Percentiles rank a stretch among this genome's conserved stretches.
Evolutionary conservation across 805 yeast species (phyloP).

Genomic region (Candida mattraensis): DNA sequence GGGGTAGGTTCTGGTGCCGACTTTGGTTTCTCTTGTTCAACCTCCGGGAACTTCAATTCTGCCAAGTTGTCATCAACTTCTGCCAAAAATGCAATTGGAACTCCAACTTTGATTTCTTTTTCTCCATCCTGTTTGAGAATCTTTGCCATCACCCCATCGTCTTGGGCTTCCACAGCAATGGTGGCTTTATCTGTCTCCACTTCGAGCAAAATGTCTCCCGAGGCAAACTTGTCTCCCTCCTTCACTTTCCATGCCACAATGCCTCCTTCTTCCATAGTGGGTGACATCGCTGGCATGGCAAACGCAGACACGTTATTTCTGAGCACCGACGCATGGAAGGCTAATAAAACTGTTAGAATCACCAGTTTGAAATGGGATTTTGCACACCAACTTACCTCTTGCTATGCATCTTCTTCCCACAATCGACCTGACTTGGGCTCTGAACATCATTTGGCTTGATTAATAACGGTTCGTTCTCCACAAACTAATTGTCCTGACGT

Average conservation of each 20-base stretch:
- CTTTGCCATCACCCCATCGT: constrained; percentile 87
- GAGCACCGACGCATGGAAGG: constrained; percentile 33
- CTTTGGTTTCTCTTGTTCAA: constrained; percentile 30
- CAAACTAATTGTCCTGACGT: constrained; percentile 1
- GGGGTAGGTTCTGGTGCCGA: constrained; percentile 24
- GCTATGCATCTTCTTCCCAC: background rate
- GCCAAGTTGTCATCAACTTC: constrained; percentile 83
- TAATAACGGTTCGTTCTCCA: too few species aligned
- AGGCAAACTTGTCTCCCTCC: constrained; percentile 65
- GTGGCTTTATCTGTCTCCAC: constrained; percentile 88
- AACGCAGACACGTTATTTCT: constrained; percentile 47
- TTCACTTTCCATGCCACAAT: constrained; percentile 86
- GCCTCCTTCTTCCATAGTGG: constrained; percentile 97
- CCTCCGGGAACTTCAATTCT: constrained; percentile 57
- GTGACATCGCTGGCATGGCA: constrained; percentile 98
- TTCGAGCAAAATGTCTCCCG: constrained; percentile 83
- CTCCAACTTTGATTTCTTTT: constrained; percentile 79
- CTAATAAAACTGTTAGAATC: constrained; percentile 9
- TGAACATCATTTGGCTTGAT: background rate
- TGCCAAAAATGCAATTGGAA: constrained; percentile 84
- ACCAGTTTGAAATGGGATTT: background rate
- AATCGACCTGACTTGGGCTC: background rate
- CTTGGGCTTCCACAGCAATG: constrained; percentile 84
- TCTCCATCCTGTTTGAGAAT: constrained; percentile 72
- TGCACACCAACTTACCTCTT: constrained; percentile 14